These are phyloP conservation scores for Chlorella sp. DNA, from an alignment of 139 green algal species.

Conservation along the genomic window DNA sequence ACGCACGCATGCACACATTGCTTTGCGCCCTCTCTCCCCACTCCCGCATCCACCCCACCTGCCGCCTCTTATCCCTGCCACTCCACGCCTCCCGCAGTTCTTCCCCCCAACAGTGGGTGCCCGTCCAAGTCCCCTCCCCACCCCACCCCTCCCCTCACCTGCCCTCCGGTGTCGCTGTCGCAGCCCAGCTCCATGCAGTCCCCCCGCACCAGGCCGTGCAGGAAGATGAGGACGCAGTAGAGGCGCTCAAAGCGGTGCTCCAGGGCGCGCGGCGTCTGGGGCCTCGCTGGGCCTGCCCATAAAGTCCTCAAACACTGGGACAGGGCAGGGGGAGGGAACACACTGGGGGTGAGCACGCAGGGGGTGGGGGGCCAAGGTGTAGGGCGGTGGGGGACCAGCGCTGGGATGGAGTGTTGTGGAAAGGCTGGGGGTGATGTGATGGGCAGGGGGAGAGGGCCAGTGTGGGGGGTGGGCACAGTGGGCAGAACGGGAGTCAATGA, in stretches of 20 bases:
- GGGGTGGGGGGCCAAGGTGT: not conserved
- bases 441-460: too few species aligned
- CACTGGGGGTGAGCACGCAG: not conserved
- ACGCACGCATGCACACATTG: too few species aligned
- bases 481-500: too few species aligned
- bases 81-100: not conserved
- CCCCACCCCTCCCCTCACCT: slow-evolving; percentile 60
- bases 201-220: slow-evolving; percentile 90
- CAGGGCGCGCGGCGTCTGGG: slow-evolving; percentile 30
- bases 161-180: slow-evolving; percentile 92
- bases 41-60: too few species aligned
- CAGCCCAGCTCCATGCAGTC: slow-evolving; percentile 93
- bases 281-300: slow-evolving; percentile 10
- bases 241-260: slow-evolving; percentile 64
- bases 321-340: not conserved
- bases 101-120: not conserved
- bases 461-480: too few species aligned
- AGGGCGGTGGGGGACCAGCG: too few species aligned
- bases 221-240: slow-evolving; percentile 87
- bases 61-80: too few species aligned
- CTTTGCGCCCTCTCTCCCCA: too few species aligned
- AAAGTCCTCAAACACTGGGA: slow-evolving; percentile 46
- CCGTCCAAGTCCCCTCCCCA: too few species aligned
- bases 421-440: too few species aligned
- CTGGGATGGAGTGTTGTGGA: too few species aligned